Percentiles rank a stretch among this genome's conserved stretches.
These are phyloP conservation scores for Aspergillus jensenii DNA, from an alignment of 2,329 filamentous ascomycete genomes.

Conservation along the genomic window DNA sequence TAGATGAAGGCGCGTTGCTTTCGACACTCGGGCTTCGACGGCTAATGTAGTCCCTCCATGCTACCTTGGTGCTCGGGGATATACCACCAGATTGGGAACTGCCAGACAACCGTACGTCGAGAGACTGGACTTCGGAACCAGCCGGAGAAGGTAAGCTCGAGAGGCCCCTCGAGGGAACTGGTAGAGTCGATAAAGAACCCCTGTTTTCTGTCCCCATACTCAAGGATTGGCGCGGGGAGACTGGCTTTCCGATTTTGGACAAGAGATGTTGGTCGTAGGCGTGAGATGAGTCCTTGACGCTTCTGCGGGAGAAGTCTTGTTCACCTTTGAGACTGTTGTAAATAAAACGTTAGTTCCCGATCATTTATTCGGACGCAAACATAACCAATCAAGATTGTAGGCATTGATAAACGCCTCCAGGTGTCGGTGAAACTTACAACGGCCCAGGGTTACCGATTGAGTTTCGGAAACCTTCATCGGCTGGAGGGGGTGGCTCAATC, in stretches of 20 bases:
- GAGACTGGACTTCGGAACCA: slow-evolving; percentile 30
- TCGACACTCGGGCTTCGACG: slow-evolving; percentile 47
- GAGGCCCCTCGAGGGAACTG: slow-evolving; percentile 33
- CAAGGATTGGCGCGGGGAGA: slow-evolving; percentile 49
- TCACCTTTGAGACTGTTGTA: slow-evolving; percentile 57
- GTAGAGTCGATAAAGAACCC: slow-evolving; percentile 31
- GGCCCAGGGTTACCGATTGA: slow-evolving; percentile 28
- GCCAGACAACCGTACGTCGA: slow-evolving; percentile 40
- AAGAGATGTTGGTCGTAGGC: slow-evolving; percentile 63
- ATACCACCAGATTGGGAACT: slow-evolving; percentile 42
- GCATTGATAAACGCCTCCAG: background rate
- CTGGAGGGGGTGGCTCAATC: slow-evolving; percentile 34
- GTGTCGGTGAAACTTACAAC: slow-evolving; percentile 27
- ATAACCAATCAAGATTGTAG: background rate
- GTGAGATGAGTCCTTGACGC: slow-evolving; percentile 59
- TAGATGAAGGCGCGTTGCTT: slow-evolving; percentile 39
- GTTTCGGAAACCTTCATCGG: slow-evolving; percentile 34
- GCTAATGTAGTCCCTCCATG: slow-evolving; percentile 43
- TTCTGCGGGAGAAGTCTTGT: slow-evolving; percentile 57
- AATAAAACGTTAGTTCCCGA: background rate
- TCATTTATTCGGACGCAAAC: background rate
- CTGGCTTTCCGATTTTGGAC: slow-evolving; percentile 62
- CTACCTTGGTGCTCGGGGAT: slow-evolving; percentile 40
- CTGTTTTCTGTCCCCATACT: slow-evolving; percentile 33
- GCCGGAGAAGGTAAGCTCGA: slow-evolving; percentile 33